A percentile compares a stretch with the other conserved stretches of the same genome.
Conservation (phyloP, 169 alveolate species). For the Eimeria acervulina region DNA sequence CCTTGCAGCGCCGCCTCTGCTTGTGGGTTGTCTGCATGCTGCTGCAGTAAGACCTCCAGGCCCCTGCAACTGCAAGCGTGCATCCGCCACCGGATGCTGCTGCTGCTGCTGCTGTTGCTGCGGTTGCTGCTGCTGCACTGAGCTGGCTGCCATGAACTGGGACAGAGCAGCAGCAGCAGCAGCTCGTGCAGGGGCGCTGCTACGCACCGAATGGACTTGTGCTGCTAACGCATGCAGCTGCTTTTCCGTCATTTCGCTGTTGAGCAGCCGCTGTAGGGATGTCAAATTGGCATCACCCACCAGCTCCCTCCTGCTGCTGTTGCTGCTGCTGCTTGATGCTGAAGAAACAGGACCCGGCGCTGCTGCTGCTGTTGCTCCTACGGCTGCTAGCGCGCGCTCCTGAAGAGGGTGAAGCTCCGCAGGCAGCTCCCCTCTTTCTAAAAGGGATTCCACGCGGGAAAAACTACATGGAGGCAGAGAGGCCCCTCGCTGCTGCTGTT, state of each 20-base stretch:
- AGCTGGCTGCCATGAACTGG: conserved; percentile 42
- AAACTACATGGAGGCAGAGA: conserved; percentile 43
- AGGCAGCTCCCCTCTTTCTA: conserved; percentile 54
- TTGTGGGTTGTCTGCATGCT: conserved; percentile 20
- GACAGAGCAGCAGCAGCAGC: conserved; percentile 69
- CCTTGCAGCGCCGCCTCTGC: conserved; percentile 36
- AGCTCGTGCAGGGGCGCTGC: conserved; percentile 51
- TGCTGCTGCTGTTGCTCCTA: conserved; percentile 28
- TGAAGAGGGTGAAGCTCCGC: conserved; percentile 35
- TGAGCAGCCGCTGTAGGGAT: conserved; percentile 41
- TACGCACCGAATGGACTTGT: conserved; percentile 33
- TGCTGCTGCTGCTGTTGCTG: conserved; percentile 46
- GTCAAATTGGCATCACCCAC: background rate
- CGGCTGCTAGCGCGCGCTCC: conserved; percentile 10
- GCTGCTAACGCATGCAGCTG: conserved; percentile 56
- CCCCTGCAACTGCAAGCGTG: background rate
- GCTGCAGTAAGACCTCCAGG: conserved; percentile 28
- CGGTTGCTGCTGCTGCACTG: conserved; percentile 18
- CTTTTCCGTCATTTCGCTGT: conserved; percentile 6
- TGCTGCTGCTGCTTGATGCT: background rate
- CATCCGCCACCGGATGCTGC: conserved; percentile 12
- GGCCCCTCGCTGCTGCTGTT: conserved; percentile 63
- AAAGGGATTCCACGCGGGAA: conserved; percentile 33
- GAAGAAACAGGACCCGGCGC: background rate
- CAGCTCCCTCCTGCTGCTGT: conserved; percentile 21